Conservation (phyloP, 1,284 basidiomycete species). For the Grifola frondosa region DNA sequence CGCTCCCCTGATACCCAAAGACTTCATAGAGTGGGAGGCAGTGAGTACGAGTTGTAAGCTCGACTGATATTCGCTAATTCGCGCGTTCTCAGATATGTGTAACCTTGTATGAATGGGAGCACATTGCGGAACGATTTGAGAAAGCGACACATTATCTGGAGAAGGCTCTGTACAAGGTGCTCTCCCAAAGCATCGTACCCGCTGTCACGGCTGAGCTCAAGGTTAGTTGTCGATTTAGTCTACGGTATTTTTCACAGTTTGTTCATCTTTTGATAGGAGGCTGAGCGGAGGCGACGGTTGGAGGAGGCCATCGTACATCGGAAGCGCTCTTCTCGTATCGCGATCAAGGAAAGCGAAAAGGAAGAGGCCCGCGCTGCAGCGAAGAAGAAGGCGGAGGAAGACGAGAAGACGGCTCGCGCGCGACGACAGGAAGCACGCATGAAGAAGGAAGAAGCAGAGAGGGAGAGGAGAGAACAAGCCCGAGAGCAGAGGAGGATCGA, state of each 20-base stretch:
- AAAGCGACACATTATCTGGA: conserved; percentile 78
- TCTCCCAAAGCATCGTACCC: conserved; percentile 68
- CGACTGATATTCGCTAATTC: conserved; percentile 1
- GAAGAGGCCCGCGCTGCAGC: conserved; percentile 62
- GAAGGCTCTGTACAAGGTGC: conserved; percentile 69
- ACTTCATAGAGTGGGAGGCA: conserved; percentile 83
- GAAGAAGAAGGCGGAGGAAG: conserved; percentile 58
- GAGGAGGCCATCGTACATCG: conserved; percentile 74
- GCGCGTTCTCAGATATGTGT: conserved; percentile 63
- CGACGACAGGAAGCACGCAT: conserved; percentile 60
- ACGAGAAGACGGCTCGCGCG: conserved; percentile 63
- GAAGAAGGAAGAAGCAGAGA: conserved; percentile 63
- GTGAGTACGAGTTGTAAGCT: conserved; percentile 25
- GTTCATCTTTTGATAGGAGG: conserved; percentile 46
- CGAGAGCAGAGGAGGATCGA: conserved; percentile 53
- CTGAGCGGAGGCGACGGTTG: conserved; percentile 56
- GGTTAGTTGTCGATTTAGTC: conserved; percentile 39
- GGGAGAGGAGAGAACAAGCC: conserved; percentile 55
- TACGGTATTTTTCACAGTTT: conserved; percentile 2
- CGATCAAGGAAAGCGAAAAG: conserved; percentile 68
- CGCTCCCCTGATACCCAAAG: conserved; percentile 35
- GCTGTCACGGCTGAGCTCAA: conserved; percentile 60
- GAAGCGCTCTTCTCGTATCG: conserved; percentile 84
- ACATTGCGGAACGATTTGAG: conserved; percentile 68
- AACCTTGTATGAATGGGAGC: conserved; percentile 80